Conservation (phyloP, 805 yeast species). For the Yamadazyma philogaea region DNA sequence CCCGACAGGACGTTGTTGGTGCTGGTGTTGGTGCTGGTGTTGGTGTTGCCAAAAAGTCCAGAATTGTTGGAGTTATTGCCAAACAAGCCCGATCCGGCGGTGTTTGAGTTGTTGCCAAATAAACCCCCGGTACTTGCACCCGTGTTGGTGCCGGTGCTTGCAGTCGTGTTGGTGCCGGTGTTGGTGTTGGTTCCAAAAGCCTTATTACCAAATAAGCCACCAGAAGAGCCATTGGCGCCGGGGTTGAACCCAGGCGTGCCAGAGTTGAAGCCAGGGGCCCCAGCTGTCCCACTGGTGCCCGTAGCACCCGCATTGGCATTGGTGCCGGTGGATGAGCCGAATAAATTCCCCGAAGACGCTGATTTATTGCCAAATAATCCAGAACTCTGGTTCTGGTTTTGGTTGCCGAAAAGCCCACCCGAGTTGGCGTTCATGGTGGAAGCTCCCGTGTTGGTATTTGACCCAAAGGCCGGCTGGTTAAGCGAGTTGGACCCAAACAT, state of each 20-base stretch:
- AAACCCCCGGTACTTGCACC: constrained; percentile 8
- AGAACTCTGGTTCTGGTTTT: background rate
- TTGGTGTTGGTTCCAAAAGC: constrained; percentile 7
- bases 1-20: constrained; percentile 13
- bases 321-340: background rate
- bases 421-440: background rate
- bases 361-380: constrained; percentile 2
- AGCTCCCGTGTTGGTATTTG: background rate
- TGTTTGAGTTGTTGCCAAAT: constrained; percentile 17
- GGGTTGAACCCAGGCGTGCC: background rate
- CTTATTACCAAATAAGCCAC: constrained; percentile 22
- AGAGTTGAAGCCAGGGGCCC: background rate
- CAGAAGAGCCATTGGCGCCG: constrained; percentile 7
- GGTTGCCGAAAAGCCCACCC: background rate
- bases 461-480: background rate
- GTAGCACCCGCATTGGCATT: constrained; percentile 8
- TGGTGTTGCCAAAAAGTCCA: constrained; percentile 20
- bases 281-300: background rate
- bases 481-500: background rate
- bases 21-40: no score
- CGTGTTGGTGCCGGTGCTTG: constrained; percentile 21
- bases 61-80: constrained; percentile 11
- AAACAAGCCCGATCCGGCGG: constrained; percentile 12
- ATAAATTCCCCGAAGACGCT: constrained; percentile 3
- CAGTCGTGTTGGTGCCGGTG: constrained; percentile 10